Percentiles rank a stretch among this genome's conserved stretches.
phyloP scores from a whole-genome alignment of 495 filamentous ascomycete genomes.

The Neurospora sp. region DNA sequence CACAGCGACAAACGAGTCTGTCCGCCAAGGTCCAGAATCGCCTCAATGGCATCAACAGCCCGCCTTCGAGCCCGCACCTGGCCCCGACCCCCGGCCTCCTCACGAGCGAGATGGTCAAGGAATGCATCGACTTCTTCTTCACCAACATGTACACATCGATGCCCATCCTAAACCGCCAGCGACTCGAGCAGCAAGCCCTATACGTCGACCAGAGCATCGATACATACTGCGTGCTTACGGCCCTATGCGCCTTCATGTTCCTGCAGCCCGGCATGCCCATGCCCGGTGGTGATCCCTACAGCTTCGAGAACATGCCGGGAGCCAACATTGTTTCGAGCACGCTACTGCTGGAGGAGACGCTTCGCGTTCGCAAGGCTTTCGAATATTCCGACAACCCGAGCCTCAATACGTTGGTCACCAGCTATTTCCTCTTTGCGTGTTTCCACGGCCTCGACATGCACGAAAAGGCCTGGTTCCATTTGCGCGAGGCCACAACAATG shows the following conservation, averaged over 20 bases:
- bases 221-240: slow-evolving; percentile 68
- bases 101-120: slow-evolving; percentile 49
- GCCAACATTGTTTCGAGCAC: slow-evolving; percentile 45
- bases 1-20: slow-evolving; percentile 49
- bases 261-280: slow-evolving; percentile 70
- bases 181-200: slow-evolving; percentile 53
- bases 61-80: slow-evolving; percentile 33
- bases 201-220: slow-evolving; percentile 57
- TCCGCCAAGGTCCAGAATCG: slow-evolving; percentile 38
- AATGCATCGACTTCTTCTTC: slow-evolving; percentile 77
- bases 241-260: slow-evolving; percentile 75
- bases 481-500: slow-evolving; percentile 61
- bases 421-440: slow-evolving; percentile 70
- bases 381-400: slow-evolving; percentile 64
- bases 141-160: slow-evolving; percentile 72
- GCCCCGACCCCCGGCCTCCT: slow-evolving; percentile 48
- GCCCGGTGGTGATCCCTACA: slow-evolving; percentile 40
- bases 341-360: slow-evolving; percentile 63
- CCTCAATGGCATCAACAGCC: slow-evolving; percentile 32
- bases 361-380: slow-evolving; percentile 63
- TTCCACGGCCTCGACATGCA: slow-evolving; percentile 64
- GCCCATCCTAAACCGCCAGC: slow-evolving; percentile 64
- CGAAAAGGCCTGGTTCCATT: slow-evolving; percentile 63
- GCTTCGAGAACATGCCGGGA: slow-evolving; percentile 41
- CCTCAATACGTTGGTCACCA: slow-evolving; percentile 60